Conservation (phyloP, 1,284 basidiomycete species). For the Malassezia arunalokei region DNA sequence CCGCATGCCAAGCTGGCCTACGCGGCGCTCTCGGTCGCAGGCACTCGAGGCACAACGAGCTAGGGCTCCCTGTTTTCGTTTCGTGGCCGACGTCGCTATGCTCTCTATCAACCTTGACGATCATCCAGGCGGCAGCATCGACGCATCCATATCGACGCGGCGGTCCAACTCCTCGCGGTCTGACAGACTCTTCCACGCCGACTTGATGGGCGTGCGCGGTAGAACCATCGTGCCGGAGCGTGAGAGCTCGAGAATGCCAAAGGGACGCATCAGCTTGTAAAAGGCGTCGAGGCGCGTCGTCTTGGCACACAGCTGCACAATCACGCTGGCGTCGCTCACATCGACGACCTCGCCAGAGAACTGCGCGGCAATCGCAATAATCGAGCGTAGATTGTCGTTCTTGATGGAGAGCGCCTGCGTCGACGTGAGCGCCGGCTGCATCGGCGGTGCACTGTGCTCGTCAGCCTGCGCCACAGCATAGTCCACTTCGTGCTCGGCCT, state of each 20-base stretch:
- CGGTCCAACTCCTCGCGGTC: constrained; percentile 30
- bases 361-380: constrained; percentile 71
- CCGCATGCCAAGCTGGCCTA: too few species aligned
- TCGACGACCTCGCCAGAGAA: constrained; percentile 90
- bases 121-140: constrained; percentile 42
- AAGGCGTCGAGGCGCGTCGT: constrained; percentile 83
- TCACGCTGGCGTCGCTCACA: constrained; percentile 81
- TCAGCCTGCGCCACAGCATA: constrained; percentile 14
- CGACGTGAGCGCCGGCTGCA: constrained; percentile 53
- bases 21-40: too few species aligned
- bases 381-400: constrained; percentile 75
- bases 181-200: constrained; percentile 29
- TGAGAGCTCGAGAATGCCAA: constrained; percentile 85
- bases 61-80: too few species aligned
- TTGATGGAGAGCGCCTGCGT: constrained; percentile 76
- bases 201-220: constrained; percentile 39
- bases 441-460: constrained; percentile 7
- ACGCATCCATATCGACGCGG: constrained; percentile 32
- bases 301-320: constrained; percentile 90
- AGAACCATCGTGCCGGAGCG: constrained; percentile 57
- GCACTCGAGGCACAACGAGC: too few species aligned
- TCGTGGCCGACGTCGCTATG: too few species aligned
- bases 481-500: constrained; percentile 28
- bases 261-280: constrained; percentile 79
- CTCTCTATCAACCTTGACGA: too few species aligned